Conservation (phyloP, 768 basidiomycete species). For the Macrolepiota albuminosa region DNA sequence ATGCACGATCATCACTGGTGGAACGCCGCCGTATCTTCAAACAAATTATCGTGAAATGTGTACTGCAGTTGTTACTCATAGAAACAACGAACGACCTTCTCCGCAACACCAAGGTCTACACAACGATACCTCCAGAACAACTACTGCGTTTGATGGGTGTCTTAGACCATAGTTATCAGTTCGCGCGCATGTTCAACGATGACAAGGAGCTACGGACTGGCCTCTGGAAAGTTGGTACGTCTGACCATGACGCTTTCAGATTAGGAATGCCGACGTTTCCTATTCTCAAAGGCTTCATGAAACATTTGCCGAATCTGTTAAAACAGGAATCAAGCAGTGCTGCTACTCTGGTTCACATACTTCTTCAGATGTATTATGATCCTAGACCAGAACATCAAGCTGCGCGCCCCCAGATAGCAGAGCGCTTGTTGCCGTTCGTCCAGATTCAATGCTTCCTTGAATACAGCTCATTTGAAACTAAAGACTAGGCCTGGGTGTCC, state of each 20-base stretch:
- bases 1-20: slow-evolving; percentile 48
- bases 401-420: slow-evolving; percentile 73
- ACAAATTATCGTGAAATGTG: slow-evolving; percentile 99
- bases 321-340: slow-evolving; percentile 99
- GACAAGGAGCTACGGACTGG: slow-evolving; percentile 96
- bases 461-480: slow-evolving; percentile 7
- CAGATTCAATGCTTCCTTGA: background rate
- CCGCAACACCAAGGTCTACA: slow-evolving; percentile 88
- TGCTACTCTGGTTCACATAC: slow-evolving; percentile 86
- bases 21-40: slow-evolving; percentile 89
- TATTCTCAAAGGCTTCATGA: slow-evolving; percentile 84
- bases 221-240: slow-evolving; percentile 98
- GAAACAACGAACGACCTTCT: slow-evolving; percentile 96
- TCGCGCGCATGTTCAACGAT: slow-evolving; percentile 95
- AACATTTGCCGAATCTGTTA: slow-evolving; percentile 93
- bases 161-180: slow-evolving; percentile 95
- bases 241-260: background rate
- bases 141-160: slow-evolving; percentile 92
- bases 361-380: slow-evolving; percentile 93
- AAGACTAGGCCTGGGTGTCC: slow-evolving; percentile 83
- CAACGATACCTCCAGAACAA: slow-evolving; percentile 90
- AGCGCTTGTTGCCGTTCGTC: slow-evolving; percentile 67
- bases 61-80: slow-evolving; percentile 91
- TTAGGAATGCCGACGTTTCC: background rate
- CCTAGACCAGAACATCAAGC: slow-evolving; percentile 82